Percentiles rank a stretch among this genome's conserved stretches.
phyloP scores from a whole-genome alignment of 108 stramenopile genomes.

The Craspedostauros australis region DNA sequence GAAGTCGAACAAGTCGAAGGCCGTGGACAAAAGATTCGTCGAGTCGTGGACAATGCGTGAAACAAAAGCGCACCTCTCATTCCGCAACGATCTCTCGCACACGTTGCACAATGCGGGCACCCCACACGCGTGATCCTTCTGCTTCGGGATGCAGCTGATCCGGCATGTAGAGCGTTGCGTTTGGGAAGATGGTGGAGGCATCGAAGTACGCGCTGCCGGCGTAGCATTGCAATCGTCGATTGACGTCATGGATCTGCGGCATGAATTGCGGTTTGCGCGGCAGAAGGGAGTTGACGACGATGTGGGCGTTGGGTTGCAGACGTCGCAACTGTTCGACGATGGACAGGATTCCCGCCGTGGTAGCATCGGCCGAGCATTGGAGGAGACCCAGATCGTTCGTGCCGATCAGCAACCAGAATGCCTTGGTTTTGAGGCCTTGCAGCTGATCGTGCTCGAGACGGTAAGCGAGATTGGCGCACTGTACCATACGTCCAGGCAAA shows the following conservation, averaged over 20 bases:
- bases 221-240: slow-evolving; percentile 8
- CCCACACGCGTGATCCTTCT: no score
- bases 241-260: not conserved
- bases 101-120: no score
- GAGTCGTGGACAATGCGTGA: no score
- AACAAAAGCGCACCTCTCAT: no score
- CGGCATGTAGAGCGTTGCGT: slow-evolving; percentile 19
- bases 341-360: slow-evolving; percentile 1
- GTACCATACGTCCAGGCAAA: no score
- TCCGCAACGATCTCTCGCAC: no score
- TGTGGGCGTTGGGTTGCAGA: slow-evolving; percentile 1
- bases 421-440: no score
- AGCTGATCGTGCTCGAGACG: slow-evolving; percentile 21
- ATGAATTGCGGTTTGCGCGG: not conserved
- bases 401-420: slow-evolving; percentile 1
- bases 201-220: slow-evolving; percentile 1
- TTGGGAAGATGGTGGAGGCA: not conserved
- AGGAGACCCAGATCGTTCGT: slow-evolving; percentile 6
- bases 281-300: slow-evolving; percentile 5
- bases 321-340: slow-evolving; percentile 2
- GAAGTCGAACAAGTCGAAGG: no score
- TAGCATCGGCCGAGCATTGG: not conserved
- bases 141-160: slow-evolving; percentile 38
- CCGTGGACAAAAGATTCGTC: no score
- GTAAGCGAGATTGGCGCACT: no score